phyloP scores from a whole-genome alignment of 2,329 filamentous ascomycete genomes.

The Pseudogymnoascus sp. region DNA sequence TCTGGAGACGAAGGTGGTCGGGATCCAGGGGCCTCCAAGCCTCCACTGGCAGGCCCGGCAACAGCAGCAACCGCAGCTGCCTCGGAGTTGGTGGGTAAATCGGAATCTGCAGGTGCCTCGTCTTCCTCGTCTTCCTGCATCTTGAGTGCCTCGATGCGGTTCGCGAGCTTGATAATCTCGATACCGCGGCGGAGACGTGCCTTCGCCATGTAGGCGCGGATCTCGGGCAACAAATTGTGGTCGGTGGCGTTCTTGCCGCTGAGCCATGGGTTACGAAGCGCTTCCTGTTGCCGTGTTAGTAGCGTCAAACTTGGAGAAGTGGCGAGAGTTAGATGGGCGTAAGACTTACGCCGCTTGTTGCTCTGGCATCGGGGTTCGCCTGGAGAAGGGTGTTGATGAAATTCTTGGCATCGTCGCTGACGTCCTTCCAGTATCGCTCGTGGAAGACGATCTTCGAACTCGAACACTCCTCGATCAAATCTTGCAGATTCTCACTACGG shows the following conservation, averaged over 20 bases:
- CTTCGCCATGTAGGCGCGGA: conserved; percentile 87
- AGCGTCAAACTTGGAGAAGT: not conserved
- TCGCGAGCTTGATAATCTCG: conserved; percentile 90
- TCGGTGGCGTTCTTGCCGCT: conserved; percentile 86
- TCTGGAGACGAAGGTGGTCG: conserved; percentile 12
- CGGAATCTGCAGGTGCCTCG: conserved; percentile 59
- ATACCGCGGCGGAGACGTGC: conserved; percentile 88
- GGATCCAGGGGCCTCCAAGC: conserved; percentile 12
- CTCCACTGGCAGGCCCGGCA: conserved; percentile 16
- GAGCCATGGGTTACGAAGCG: conserved; percentile 79
- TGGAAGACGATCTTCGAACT: conserved; percentile 84
- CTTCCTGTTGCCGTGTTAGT: conserved; percentile 47
- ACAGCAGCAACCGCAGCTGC: conserved; percentile 45
- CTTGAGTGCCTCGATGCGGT: conserved; percentile 90
- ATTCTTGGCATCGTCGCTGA: conserved; percentile 89
- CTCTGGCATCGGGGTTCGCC: conserved; percentile 68
- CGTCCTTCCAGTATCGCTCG: conserved; percentile 96
- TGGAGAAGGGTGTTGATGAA: conserved; percentile 82
- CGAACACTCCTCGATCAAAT: conserved; percentile 91
- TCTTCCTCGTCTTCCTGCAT: conserved; percentile 86
- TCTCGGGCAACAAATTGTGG: conserved; percentile 95
- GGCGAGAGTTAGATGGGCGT: not conserved
- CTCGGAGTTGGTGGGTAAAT: conserved; percentile 48
- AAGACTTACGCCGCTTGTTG: conserved; percentile 62
- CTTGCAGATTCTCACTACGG: conserved; percentile 85